A percentile compares a stretch with the other conserved stretches of the same genome.
Conservation (phyloP, 2,329 filamentous ascomycete species). For the Epichloe sibirici region DNA sequence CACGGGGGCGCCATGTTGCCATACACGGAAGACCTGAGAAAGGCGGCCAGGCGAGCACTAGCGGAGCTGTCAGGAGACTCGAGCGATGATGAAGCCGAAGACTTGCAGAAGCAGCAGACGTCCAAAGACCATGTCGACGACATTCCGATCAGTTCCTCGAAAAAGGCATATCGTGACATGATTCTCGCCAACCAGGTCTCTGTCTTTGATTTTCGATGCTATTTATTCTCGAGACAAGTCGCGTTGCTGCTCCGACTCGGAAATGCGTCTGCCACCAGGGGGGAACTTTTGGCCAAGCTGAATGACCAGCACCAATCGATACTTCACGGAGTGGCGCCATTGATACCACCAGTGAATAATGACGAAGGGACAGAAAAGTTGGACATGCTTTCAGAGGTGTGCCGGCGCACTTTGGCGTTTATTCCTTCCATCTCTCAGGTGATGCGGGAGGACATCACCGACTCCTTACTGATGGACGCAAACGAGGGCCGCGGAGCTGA, state of each 20-base stretch:
- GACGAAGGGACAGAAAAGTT: conserved; percentile 61
- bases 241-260: conserved; percentile 69
- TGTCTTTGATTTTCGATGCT: conserved; percentile 87
- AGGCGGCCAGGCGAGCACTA: conserved; percentile 40
- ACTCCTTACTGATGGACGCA: conserved; percentile 42
- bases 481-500: conserved; percentile 24
- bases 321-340: conserved; percentile 43
- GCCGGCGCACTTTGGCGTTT: conserved; percentile 70
- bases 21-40: conserved; percentile 62
- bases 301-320: conserved; percentile 49
- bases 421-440: conserved; percentile 69
- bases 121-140: conserved; percentile 34
- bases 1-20: conserved; percentile 61
- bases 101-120: conserved; percentile 34
- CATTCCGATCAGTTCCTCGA: conserved; percentile 48
- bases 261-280: conserved; percentile 54
- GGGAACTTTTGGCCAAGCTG: conserved; percentile 49
- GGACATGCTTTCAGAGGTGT: conserved; percentile 72
- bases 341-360: conserved; percentile 33
- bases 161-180: conserved; percentile 79
- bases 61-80: conserved; percentile 22
- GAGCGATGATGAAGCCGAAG: conserved; percentile 30
- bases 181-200: conserved; percentile 94
- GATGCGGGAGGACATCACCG: conserved; percentile 60
- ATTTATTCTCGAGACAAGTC: conserved; percentile 85